Percentiles rank a stretch among this genome's conserved stretches.
Evolutionary conservation across 1,139 yeast species (phyloP).

Genomic region (Sugiyamaella xylanicola): DNA sequence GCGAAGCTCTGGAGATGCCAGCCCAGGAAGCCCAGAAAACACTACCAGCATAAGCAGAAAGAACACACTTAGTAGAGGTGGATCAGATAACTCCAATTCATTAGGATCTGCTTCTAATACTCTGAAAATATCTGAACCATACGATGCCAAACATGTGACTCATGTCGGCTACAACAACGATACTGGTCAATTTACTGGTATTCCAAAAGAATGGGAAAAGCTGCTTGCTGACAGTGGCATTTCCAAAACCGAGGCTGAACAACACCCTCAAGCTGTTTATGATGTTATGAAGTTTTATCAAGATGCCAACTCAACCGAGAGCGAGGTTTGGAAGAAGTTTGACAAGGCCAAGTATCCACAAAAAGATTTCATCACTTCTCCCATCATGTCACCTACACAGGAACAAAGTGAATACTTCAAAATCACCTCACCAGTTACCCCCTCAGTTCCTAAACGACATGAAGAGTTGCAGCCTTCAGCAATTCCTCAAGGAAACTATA

Average conservation of each 20-base stretch:
- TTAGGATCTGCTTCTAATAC: slow-evolving; percentile 41
- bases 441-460: slow-evolving; percentile 7
- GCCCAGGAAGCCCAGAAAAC: slow-evolving; percentile 20
- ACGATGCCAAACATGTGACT: slow-evolving; percentile 85
- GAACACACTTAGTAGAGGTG: slow-evolving; percentile 16
- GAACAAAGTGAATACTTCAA: slow-evolving; percentile 13
- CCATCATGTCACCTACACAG: slow-evolving; percentile 13
- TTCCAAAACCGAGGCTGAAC: slow-evolving; percentile 78
- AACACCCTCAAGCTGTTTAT: slow-evolving; percentile 91
- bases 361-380: slow-evolving; percentile 12
- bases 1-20: slow-evolving; percentile 32
- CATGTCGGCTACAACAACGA: slow-evolving; percentile 88
- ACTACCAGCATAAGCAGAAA: slow-evolving; percentile 12
- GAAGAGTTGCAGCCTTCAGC: slow-evolving; percentile 16
- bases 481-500: slow-evolving; percentile 26
- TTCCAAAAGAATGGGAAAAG: slow-evolving; percentile 91
- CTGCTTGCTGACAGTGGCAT: slow-evolving; percentile 84
- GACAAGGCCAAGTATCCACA: slow-evolving; percentile 41
- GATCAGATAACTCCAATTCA: slow-evolving; percentile 26
- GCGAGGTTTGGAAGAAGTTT: slow-evolving; percentile 79
- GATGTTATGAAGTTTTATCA: slow-evolving; percentile 90
- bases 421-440: neutral
- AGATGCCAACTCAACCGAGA: slow-evolving; percentile 59
- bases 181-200: slow-evolving; percentile 85
- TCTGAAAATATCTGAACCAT: slow-evolving; percentile 82